phyloP scores from a whole-genome alignment of 306 rosid genomes.

The Glycine soja region DNA sequence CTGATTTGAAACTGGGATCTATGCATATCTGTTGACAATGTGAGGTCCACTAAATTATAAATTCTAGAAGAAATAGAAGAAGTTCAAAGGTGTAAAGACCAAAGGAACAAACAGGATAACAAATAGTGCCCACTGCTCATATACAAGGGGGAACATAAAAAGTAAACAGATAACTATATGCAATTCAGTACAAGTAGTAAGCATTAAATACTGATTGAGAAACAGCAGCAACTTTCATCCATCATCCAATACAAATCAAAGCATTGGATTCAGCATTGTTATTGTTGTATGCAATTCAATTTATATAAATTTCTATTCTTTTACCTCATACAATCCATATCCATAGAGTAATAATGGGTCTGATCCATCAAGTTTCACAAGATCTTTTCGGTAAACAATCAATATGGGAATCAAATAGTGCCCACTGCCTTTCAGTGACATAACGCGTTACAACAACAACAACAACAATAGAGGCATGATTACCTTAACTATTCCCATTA shows the following conservation, averaged over 20 bases:
- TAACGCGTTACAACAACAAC: conserved; percentile 44
- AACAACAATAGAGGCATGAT: background rate
- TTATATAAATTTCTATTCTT: background rate
- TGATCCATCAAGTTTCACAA: conserved; percentile 86
- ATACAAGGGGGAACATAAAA: conserved; percentile 11
- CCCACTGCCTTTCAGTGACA: conserved; percentile 92
- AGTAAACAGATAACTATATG: conserved; percentile 25
- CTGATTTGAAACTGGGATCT: conserved; percentile 78
- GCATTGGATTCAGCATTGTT: conserved; percentile 36
- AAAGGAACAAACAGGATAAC: conserved; percentile 33
- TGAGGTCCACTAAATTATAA: conserved; percentile 35
- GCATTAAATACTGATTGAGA: conserved; percentile 8
- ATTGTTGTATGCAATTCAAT: conserved; percentile 36
- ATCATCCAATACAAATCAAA: conserved; percentile 24
- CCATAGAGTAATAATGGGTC: conserved; percentile 93
- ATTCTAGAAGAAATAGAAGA: conserved; percentile 12
- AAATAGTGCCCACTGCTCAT: conserved; percentile 10
- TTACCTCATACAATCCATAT: conserved; percentile 97
- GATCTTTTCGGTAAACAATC: conserved; percentile 80
- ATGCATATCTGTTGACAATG: conserved; percentile 62
- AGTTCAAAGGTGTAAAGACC: conserved; percentile 6
- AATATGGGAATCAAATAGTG: conserved; percentile 78
- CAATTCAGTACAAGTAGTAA: too few species aligned
- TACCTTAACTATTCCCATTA: background rate
- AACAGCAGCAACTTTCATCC: conserved; percentile 24